phyloP scores from a whole-genome alignment of 495 filamentous ascomycete species.

The Aspergillus avenaceus region DNA sequence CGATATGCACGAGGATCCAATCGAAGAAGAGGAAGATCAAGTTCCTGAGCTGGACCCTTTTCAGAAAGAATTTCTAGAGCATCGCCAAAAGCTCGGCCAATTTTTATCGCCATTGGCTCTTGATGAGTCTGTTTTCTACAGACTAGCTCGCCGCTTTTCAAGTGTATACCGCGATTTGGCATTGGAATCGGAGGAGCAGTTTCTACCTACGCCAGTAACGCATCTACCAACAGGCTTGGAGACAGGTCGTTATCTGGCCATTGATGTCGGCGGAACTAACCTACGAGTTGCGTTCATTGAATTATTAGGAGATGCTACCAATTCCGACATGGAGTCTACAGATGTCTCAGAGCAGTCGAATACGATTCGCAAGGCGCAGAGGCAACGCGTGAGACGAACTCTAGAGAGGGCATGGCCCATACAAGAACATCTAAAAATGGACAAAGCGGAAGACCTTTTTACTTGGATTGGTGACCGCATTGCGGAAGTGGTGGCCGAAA shows the following conservation, averaged over 20 bases:
- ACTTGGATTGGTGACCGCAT: conserved; percentile 76
- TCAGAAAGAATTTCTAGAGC: conserved; percentile 28
- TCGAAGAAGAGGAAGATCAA: conserved; percentile 42
- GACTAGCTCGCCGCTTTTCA: conserved; percentile 58
- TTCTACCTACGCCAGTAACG: conserved; percentile 75
- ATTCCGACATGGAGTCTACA: conserved; percentile 29
- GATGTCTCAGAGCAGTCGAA: conserved; percentile 36
- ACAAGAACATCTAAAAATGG: conserved; percentile 70
- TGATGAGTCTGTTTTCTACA: conserved; percentile 47
- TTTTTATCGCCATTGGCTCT: conserved; percentile 38
- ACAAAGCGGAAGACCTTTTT: conserved; percentile 71
- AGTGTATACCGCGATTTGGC: conserved; percentile 60
- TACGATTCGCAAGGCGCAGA: conserved; percentile 43
- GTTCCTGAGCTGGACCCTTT: conserved; percentile 27
- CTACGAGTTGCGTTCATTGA: conserved; percentile 76
- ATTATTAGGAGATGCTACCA: conserved; percentile 48
- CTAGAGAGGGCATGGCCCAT: conserved; percentile 76
- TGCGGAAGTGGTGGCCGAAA: conserved; percentile 62
- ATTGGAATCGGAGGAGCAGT: conserved; percentile 63
- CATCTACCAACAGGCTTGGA: conserved; percentile 60
- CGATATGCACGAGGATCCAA: conserved; percentile 29
- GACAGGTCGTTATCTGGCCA: conserved; percentile 67
- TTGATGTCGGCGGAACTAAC: conserved; percentile 81
- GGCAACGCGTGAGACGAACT: conserved; percentile 51
- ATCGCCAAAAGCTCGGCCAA: conserved; percentile 30